Evolutionary conservation across 805 yeast genomes (phyloP).

Genomic region (Ascoidea rubescens): DNA sequence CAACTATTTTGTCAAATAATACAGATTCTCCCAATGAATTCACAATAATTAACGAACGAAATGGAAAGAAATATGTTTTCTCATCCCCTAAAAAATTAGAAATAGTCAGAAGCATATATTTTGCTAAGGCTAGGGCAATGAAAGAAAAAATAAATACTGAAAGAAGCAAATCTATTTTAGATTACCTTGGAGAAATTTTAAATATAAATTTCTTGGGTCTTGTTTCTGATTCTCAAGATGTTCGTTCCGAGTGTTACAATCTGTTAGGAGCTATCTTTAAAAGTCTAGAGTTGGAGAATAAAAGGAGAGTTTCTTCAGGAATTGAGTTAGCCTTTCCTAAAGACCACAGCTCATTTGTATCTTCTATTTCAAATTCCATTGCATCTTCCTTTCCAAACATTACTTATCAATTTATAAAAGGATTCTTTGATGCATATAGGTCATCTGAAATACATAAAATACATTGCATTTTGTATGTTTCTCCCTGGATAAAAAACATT

Average conservation of each 20-base stretch:
- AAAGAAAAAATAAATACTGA: not conserved
- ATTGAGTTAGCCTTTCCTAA: slow-evolving; percentile 40
- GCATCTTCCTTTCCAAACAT: slow-evolving; percentile 32
- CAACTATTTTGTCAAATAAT: slow-evolving; percentile 3
- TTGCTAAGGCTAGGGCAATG: slow-evolving; percentile 3
- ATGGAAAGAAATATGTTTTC: slow-evolving; percentile 2
- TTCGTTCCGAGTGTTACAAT: slow-evolving; percentile 13
- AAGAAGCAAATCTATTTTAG: not conserved
- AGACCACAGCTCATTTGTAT: slow-evolving; percentile 38
- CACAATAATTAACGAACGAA: slow-evolving; percentile 4
- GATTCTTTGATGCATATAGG: slow-evolving; percentile 34
- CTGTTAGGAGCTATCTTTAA: slow-evolving; percentile 17
- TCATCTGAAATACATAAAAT: slow-evolving; percentile 13
- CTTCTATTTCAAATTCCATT: slow-evolving; percentile 30
- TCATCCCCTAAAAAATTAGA: slow-evolving; percentile 5
- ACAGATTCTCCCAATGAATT: slow-evolving; percentile 5
- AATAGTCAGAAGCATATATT: slow-evolving; percentile 4
- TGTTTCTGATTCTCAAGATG: slow-evolving; percentile 14
- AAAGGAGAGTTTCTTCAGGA: slow-evolving; percentile 29
- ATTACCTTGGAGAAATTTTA: slow-evolving; percentile 7
- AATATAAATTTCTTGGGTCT: slow-evolving; percentile 6
- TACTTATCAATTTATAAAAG: slow-evolving; percentile 33
- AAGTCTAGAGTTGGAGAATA: slow-evolving; percentile 31
- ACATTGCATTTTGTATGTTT: slow-evolving; percentile 7
- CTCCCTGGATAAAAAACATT: slow-evolving; percentile 41